A percentile compares a stretch with the other conserved stretches of the same genome.
phyloP scores from a whole-genome alignment of 1,284 basidiomycete genomes.

The Irpex lacteus region DNA sequence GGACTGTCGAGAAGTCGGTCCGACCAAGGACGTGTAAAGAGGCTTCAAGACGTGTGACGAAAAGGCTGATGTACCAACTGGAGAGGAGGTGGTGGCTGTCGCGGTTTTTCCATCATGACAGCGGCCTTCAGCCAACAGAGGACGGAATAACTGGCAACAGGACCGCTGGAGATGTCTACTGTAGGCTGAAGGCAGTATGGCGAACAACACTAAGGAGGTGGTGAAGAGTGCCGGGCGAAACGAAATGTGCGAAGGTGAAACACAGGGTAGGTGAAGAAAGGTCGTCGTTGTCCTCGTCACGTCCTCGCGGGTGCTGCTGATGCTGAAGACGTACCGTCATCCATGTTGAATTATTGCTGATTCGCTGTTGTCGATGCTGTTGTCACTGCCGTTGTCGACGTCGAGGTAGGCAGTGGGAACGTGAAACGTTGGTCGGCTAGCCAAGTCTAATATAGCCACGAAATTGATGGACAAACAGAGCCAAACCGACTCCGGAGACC shows the following conservation, averaged over 20 bases:
- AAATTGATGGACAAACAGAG: slow-evolving; percentile 23
- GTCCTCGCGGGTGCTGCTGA: slow-evolving; percentile 46
- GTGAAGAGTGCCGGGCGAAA: slow-evolving; percentile 33
- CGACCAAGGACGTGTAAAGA: slow-evolving; percentile 22
- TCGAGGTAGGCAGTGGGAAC: slow-evolving; percentile 17
- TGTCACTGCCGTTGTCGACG: slow-evolving; percentile 12
- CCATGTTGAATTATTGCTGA: slow-evolving; percentile 47
- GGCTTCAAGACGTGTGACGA: slow-evolving; percentile 4
- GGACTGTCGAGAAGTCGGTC: slow-evolving; percentile 19
- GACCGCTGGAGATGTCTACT: slow-evolving; percentile 18
- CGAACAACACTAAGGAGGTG: slow-evolving; percentile 10
- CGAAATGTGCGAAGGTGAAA: slow-evolving; percentile 22
- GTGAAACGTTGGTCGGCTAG: slow-evolving; percentile 13
- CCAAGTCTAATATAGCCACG: slow-evolving; percentile 4
- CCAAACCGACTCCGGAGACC: slow-evolving; percentile 22
- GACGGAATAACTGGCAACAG: slow-evolving; percentile 17
- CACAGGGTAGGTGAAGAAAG: not conserved
- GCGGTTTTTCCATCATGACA: not conserved
- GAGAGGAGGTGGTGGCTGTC: slow-evolving; percentile 16
- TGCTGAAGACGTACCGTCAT: slow-evolving; percentile 82
- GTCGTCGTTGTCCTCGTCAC: slow-evolving; percentile 28
- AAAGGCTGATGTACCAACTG: slow-evolving; percentile 20
- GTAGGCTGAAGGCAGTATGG: slow-evolving; percentile 23
- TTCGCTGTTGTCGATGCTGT: slow-evolving; percentile 13
- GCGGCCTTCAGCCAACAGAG: slow-evolving; percentile 32